Conservation (phyloP, 2,329 filamentous ascomycete species). For the Botryotinia globosa region DNA sequence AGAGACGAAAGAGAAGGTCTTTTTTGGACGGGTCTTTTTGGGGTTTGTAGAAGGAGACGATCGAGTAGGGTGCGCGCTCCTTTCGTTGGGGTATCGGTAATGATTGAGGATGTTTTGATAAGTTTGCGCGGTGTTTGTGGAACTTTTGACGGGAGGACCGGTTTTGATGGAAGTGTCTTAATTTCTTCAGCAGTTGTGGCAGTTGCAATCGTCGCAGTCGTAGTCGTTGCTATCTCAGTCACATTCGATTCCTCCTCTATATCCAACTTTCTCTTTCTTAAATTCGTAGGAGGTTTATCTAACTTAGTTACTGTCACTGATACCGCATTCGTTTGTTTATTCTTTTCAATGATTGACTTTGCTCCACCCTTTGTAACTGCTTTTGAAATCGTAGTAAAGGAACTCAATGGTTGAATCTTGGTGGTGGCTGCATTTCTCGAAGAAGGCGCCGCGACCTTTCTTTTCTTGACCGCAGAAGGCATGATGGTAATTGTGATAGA, state of each 20-base stretch:
- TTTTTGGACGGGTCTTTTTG: slow-evolving; percentile 23
- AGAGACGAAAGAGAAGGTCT: slow-evolving; percentile 29
- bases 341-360: slow-evolving; percentile 39
- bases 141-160: slow-evolving; percentile 18
- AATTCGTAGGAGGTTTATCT: slow-evolving; percentile 34
- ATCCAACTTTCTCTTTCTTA: slow-evolving; percentile 37
- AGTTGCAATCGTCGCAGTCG: slow-evolving; percentile 9
- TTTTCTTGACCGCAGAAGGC: slow-evolving; percentile 35
- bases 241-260: slow-evolving; percentile 26
- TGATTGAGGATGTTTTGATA: slow-evolving; percentile 22
- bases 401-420: slow-evolving; percentile 39
- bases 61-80: slow-evolving; percentile 35
- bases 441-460: slow-evolving; percentile 32
- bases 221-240: slow-evolving; percentile 18
- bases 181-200: slow-evolving; percentile 15
- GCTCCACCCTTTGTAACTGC: slow-evolving; percentile 37
- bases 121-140: slow-evolving; percentile 35
- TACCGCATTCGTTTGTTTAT: slow-evolving; percentile 31
- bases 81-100: slow-evolving; percentile 37
- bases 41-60: slow-evolving; percentile 31
- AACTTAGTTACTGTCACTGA: slow-evolving; percentile 40
- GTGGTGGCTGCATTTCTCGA: slow-evolving; percentile 23
- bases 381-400: slow-evolving; percentile 46
- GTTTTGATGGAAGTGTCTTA: slow-evolving; percentile 23
- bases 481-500: slow-evolving; percentile 32